A percentile compares a stretch with the other conserved stretches of the same genome.
Evolutionary conservation across 495 filamentous ascomycete species (phyloP).

Genomic region (Neurospora africana): DNA sequence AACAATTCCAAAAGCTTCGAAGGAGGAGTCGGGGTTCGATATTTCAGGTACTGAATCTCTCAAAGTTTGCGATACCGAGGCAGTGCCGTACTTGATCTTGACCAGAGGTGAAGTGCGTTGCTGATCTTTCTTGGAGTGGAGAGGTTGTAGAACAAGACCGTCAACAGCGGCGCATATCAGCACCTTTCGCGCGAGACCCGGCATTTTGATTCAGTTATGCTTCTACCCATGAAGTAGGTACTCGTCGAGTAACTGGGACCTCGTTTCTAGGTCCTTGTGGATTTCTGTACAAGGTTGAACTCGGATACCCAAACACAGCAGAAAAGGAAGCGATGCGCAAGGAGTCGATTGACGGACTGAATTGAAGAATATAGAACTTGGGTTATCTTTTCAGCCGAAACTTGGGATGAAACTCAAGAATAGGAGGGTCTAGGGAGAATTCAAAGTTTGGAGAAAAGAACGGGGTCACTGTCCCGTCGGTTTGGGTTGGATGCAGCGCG

Average conservation of each 20-base stretch:
- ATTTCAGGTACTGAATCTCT: slow-evolving; percentile 26
- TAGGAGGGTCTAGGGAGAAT: not conserved
- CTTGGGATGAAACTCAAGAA: not conserved
- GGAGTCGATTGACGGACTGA: not conserved
- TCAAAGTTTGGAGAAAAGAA: not conserved
- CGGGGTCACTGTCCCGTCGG: not conserved
- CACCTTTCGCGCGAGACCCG: slow-evolving; percentile 66
- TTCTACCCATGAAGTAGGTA: slow-evolving; percentile 5
- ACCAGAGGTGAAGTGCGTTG: slow-evolving; percentile 39
- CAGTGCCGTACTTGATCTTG: slow-evolving; percentile 66
- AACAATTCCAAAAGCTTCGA: slow-evolving; percentile 79
- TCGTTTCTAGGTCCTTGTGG: not conserved
- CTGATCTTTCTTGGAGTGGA: slow-evolving; percentile 38
- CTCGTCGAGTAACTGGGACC: not conserved
- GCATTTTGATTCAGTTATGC: slow-evolving; percentile 41
- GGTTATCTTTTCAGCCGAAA: not conserved
- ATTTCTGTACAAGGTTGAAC: not conserved
- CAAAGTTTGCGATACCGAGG: slow-evolving; percentile 31
- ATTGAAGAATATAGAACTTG: not conserved
- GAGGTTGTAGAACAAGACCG: slow-evolving; percentile 72
- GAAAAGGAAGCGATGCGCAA: not conserved
- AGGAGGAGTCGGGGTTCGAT: slow-evolving; percentile 27
- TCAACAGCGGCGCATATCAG: slow-evolving; percentile 75
- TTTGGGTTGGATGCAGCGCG: not conserved
- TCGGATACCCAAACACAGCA: not conserved